Evolutionary conservation across 169 alveolate genomes (phyloP), one percentile per base, ranked within the genome.

Genomic region (Amoebophrya sp.): DNA sequence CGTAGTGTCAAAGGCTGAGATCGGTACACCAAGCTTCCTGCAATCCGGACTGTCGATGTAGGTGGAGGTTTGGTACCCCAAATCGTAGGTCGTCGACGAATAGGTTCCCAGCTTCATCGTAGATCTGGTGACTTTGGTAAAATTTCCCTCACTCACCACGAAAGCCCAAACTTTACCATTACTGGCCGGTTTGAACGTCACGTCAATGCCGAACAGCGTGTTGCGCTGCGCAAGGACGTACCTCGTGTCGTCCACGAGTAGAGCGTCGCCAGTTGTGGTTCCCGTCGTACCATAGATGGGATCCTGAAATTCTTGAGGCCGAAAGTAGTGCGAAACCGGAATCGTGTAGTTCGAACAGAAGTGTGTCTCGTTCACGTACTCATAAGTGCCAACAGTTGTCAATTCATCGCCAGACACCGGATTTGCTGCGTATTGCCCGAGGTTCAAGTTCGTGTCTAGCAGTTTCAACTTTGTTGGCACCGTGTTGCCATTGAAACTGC

Each of bases 241-340:
- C 38, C n/a, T 26, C 26, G 83, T 65, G 83, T 65, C 83, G 36
- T 12, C 12, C 38, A 36, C 18, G 2, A 65, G 33, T 0, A 65
- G 83, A 29, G 83, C 83, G 83, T 65, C 83, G 83, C 83, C 83
- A 0, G 83, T 65, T 6, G 83, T 65, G 2, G 33, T 6, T 6
- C 83, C 83, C 83, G 83, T 65, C 36, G 83, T 65, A 36, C 83
- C 83, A 36, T 65, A 65, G 26, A 65, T 65, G 33, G 83, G 83
- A 18, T 65, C 83, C n/a, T 65, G 83, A 36, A 65, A 65, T 36
- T 26, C 83, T 36, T 65, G 83, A 29, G 83, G 83, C 36, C 83
- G 83, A 36, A 12, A 65, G 83, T 65, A 65, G 2, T 65, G 2
- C 38, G n/a, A 65, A 36, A 65, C n/a, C 83, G 83, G 83, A 10